Evolutionary conservation across 2,329 filamentous ascomycete species (phyloP), one percentile per base, ranked within the genome.

Genomic region (Fusarium musae): DNA sequence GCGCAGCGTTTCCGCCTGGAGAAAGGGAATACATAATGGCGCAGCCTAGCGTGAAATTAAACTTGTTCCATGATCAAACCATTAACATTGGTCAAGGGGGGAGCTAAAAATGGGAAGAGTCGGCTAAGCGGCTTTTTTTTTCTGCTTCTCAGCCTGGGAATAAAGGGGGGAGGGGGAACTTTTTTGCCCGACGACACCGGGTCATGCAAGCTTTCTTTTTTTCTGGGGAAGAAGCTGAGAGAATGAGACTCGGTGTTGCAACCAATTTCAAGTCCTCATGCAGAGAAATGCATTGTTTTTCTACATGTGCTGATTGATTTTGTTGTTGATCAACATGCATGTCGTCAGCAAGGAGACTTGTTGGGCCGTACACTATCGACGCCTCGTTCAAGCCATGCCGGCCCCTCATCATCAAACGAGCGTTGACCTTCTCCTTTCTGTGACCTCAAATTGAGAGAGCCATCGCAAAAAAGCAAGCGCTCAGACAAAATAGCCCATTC

Each of bases 121-220:
- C 64, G 66, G 50, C 37, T 69, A 58, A 69, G 66, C 65, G 65
- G 65, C 49, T 44, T 57, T 21, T 56, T 56, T 23, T 10, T 32
- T 36, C 4, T 26, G 8, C 9, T 37, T n/a, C 28, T 42, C 50
- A 44, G 46, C 50, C 40, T 50, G 30, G 39, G 37, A 62, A 47
- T 47, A 47, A 39, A 37, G 40, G 59, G 59, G 50, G 59, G 13
- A 19, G 42, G 53, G 50, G 59, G 21, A 11, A 15, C 7, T 16
- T 32, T 59, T 39, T 64, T 46, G 47, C 26, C 36, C 21, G 26
- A 19, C 12, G 42, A n/a, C 23, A 36, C n/a, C 23, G n/a, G 36
- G 54, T 10, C 23, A 28, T 36, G 42, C 49, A 53, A 34, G 43
- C 37, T 23, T 49, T 36, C 16, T 50, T 56, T 61, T 69, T 56